These are phyloP conservation scores for Mycena alexandri DNA, from an alignment of 768 basidiomycete species.

Conservation along the genomic window DNA sequence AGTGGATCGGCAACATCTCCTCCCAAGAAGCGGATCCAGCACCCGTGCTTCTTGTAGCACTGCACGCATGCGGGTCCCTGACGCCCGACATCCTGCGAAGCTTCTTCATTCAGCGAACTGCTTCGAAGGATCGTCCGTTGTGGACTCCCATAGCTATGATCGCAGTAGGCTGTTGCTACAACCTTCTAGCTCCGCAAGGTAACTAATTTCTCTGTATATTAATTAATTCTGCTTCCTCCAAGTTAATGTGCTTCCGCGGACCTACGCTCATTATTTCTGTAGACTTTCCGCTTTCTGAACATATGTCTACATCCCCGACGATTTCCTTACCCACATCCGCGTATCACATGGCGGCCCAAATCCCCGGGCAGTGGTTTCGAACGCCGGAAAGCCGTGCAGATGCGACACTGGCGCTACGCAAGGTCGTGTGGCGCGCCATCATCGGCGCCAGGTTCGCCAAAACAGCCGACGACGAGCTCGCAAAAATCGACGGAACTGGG, in stretches of 20 bases:
- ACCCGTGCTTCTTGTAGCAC: constrained; percentile 73
- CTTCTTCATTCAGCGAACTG: constrained; percentile 47
- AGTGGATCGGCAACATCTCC: constrained; percentile 60
- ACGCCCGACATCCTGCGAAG: constrained; percentile 75
- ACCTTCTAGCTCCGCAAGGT: constrained; percentile 71
- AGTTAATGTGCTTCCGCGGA: constrained; percentile 12
- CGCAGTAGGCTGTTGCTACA: constrained; percentile 86
- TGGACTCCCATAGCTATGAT: constrained; percentile 70
- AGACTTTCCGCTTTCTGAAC: constrained; percentile 71
- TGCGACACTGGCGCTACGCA: constrained; percentile 68
- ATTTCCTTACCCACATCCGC: constrained; percentile 61
- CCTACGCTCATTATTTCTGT: constrained; percentile 26
- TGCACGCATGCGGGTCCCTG: constrained; percentile 84
- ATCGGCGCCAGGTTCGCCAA: constrained; percentile 49
- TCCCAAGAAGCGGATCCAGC: constrained; percentile 37
- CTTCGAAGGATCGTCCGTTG: constrained; percentile 20
- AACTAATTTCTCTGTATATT: constrained; percentile 5
- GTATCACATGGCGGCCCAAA: constrained; percentile 79
- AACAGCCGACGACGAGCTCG: constrained; percentile 1
- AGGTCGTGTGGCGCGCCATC: constrained; percentile 80
- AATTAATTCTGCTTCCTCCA: constrained; percentile 11
- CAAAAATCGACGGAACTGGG: constrained; percentile 46
- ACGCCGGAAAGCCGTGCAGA: constrained; percentile 46
- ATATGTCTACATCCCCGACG: constrained; percentile 49
- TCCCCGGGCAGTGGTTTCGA: constrained; percentile 72